phyloP scores from a whole-genome alignment of 495 filamentous ascomycete genomes.

The Penicillium angulare region DNA sequence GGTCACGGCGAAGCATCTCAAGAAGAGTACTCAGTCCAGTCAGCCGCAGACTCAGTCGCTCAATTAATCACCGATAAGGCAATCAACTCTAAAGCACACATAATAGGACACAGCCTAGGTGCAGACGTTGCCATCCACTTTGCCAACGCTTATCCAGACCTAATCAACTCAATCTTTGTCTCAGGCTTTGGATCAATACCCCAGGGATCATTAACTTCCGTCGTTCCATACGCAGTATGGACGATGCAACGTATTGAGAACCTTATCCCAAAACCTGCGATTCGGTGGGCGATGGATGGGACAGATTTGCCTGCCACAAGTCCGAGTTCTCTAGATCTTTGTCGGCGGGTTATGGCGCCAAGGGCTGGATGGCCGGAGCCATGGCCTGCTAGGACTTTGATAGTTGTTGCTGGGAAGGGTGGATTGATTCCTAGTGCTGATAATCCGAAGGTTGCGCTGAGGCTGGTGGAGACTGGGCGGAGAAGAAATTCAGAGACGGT shows the following conservation, averaged over 20 bases:
- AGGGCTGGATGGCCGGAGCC: neutral
- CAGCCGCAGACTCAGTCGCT: neutral
- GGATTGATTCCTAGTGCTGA: constrained; percentile 1
- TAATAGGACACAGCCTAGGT: constrained; percentile 16
- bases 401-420: constrained; percentile 8
- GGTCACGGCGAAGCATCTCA: neutral
- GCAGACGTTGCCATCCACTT: constrained; percentile 12
- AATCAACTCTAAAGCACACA: constrained; percentile 1
- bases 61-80: neutral
- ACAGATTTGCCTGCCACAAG: constrained; percentile 3
- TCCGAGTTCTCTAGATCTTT: neutral
- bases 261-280: neutral
- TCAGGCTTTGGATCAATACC: constrained; percentile 5
- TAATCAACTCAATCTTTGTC: constrained; percentile 2
- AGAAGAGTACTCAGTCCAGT: neutral
- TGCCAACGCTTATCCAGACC: constrained; percentile 2
- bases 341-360: neutral
- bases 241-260: constrained; percentile 7
- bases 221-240: constrained; percentile 7
- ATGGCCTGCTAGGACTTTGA: constrained; percentile 1
- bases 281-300: constrained; percentile 16
- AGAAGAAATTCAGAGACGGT: neutral
- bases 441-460: neutral
- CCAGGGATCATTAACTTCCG: neutral
- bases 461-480: constrained; percentile 1